Evolutionary conservation across 257 asterid species (phyloP), one percentile per base, ranked within the genome.

Genomic region (Solanum tarijense): DNA sequence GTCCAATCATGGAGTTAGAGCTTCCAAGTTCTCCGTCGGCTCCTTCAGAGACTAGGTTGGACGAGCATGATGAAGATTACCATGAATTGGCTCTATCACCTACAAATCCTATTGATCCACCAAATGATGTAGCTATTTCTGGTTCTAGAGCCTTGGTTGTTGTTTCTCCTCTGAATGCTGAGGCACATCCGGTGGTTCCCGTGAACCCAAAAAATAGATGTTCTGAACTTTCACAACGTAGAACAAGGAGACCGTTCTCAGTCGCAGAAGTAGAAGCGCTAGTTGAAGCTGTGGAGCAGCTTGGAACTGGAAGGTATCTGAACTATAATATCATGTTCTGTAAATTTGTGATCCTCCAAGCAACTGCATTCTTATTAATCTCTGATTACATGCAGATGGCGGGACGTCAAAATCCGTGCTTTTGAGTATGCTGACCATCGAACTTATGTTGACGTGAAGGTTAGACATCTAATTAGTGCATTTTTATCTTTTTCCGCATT

Each of bases 361-460:
- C 31, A 86, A 43, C 6, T 71, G 71, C 34, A 43, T 18, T 18
- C 31, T 86, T 69, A 72, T 12, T 66, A 0, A 46, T 86, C 39
- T 72, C 69, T 55, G 76, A 31, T 88, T 88, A 41, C 52, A 31
- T 89, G 89, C 95, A 96, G 98, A 95, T 97, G 99, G 99, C 99
- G 99, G 18, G 98, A 97, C 87, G 96, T 97, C 38, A 97, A 97
- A 91, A 92, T 96, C 88, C 92, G 98, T 75, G 95, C 99, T 87
- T 97, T 97, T 86, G 98, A 95, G 90, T 83, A 90, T 88, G 99
- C 98, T 60, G 98, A 97, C 91, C 99, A 97, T 83, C 91, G 99
- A 89, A 97, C 98, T 23, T 97, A 96, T 73, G 98, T 97, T 23
- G 99, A 97, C 90, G 89, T 97, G 90, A 97, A 97, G 99, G 99